Conservation (phyloP, 305 asterid genomes). For the Rubia balearica region DNA sequence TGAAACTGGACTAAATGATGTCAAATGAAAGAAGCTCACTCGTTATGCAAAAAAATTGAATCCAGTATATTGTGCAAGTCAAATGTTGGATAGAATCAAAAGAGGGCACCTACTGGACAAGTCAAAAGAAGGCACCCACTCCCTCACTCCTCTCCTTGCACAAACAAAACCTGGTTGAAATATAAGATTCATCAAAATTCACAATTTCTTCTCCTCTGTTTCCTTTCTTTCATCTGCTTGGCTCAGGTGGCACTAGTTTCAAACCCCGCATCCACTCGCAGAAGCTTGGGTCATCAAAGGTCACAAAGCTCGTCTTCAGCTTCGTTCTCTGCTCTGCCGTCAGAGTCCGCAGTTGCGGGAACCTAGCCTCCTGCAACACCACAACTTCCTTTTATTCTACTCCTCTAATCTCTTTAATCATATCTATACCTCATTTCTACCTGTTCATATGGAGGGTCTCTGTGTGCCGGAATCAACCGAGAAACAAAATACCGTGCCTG, state of each 20-base stretch:
- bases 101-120: too few species aligned
- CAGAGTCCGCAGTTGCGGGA: conserved; percentile 84
- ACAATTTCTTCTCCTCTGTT: too few species aligned
- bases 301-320: conserved; percentile 80
- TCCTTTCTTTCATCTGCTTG: conserved; percentile 24
- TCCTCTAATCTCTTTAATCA: too few species aligned
- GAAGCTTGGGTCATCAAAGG: conserved; percentile 91
- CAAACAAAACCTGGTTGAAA: background rate
- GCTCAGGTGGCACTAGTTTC: conserved; percentile 82
- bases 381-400: background rate
- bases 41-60: too few species aligned
- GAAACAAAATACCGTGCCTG: conserved; percentile 95
- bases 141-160: background rate
- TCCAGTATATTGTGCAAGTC: too few species aligned
- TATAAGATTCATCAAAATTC: too few species aligned
- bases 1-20: too few species aligned
- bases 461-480: conserved; percentile 88
- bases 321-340: conserved; percentile 64
- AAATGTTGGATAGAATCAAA: too few species aligned
- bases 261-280: conserved; percentile 90
- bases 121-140: too few species aligned
- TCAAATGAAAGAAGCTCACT: too few species aligned
- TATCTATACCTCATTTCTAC: conserved; percentile 21
- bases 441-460: conserved; percentile 96
- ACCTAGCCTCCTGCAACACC: conserved; percentile 74